Evolutionary conservation across 2,329 filamentous ascomycete species (phyloP), one percentile per base, ranked within the genome.

Genomic region (Fusarium devonianum): DNA sequence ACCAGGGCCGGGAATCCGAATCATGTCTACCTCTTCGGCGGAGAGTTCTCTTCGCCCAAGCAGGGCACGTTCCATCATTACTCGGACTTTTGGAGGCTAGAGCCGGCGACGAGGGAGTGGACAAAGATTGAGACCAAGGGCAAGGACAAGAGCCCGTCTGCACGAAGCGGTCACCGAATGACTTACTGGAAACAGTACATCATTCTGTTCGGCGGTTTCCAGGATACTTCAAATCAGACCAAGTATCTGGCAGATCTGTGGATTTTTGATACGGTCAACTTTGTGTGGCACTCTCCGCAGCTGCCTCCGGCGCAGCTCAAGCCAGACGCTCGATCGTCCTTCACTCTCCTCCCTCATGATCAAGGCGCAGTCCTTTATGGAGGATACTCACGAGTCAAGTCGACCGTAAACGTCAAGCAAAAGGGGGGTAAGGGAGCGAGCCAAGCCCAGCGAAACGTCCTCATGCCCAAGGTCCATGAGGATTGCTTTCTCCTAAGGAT

Each of bases 61-160:
- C 94, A 97, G 73, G 94, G 94, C 4, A 97, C 93, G 0, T 99
- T 99, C 67, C 97, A 99, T 71, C 94, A 99, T 73, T 99, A 99
- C 76, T 96, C 96, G 67, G 94, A 97, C 74, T 97, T 99, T 71
- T 99, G 94, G 93, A 82, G 88, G 38, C 81, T 97, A 32, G 92
- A 97, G 67, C 89, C 93, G 1, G 82, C 81, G 7, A 86, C 84
- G 7, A 82, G 92, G 64, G 94, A 99, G 75, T 99, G 94, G 94
- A 89, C 85, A 47, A 88, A 92, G 53, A 79, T 99, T 23, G 94
- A 99, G 71, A 81, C 80, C 63, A 84, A 83, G 75, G 89, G 89
- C 49, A 84, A 84, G 75, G 89, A 90, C 46, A 90, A 89, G 71
- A 81, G 82, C 25, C 93, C 93, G 28, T 88, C 90, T 2, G 92